Percentiles rank a stretch among this genome's conserved stretches.
These are phyloP conservation scores for Linderniella brevidens DNA, from an alignment of 257 asterid species.

Conservation along the genomic window DNA sequence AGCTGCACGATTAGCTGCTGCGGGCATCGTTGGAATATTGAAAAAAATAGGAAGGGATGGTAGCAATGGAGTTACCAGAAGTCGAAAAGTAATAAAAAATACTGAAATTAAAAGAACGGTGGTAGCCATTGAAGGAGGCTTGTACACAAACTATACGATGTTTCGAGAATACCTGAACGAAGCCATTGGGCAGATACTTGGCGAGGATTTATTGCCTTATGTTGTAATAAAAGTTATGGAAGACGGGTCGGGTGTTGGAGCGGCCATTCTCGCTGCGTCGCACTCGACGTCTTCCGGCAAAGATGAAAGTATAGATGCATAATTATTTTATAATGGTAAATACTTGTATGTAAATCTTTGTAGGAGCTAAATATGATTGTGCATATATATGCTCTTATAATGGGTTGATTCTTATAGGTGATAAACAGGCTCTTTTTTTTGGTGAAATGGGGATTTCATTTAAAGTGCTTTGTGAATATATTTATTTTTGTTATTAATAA, in stretches of 20 bases:
- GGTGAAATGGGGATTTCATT: no score
- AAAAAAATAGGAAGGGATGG: conserved; percentile 88
- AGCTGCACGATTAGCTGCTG: conserved; percentile 89
- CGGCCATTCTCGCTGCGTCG: conserved; percentile 64
- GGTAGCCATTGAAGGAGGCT: conserved; percentile 67
- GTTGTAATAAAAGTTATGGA: conserved; percentile 42
- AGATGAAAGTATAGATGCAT: no score
- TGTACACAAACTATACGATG: conserved; percentile 47
- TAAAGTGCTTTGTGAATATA: no score
- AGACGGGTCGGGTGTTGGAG: conserved; percentile 83
- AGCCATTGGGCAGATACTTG: conserved; percentile 51
- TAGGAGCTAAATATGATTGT: no score
- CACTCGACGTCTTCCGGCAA: no score
- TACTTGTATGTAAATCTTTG: no score
- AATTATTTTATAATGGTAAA: no score
- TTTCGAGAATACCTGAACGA: conserved; percentile 66
- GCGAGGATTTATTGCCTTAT: conserved; percentile 43
- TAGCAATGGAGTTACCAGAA: conserved; percentile 32
- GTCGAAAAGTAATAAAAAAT: conserved; percentile 25
- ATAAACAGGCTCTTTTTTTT: no score
- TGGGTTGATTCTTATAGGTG: no score
- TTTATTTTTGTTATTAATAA: no score
- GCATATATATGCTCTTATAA: no score
- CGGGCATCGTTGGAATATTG: conserved; percentile 74
- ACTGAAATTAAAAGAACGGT: conserved; percentile 45